Evolutionary conservation across 768 basidiomycete genomes (phyloP), one percentile per base, ranked within the genome.

Genomic region (Arthromyces matolae): DNA sequence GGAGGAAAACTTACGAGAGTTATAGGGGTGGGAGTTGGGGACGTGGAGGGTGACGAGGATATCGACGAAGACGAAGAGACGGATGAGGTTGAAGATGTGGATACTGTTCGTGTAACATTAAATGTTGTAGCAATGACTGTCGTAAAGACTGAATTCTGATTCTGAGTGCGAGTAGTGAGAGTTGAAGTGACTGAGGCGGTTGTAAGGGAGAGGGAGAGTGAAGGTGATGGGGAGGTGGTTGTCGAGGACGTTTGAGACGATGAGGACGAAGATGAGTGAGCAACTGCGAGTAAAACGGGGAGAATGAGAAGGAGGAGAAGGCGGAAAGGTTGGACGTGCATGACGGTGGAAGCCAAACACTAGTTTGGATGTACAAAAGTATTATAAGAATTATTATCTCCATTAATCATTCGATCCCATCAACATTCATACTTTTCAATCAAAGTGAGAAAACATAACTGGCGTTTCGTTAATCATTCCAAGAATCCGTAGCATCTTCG

Each of bases 91-190:
- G 31, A 71, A 40, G n/a, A 78, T 10, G 71, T 63, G 1, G 82
- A 71, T 47, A 78, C 55, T 6, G 81, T 81, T 45, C 73, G 64
- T 42, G 83, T 86, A 51, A 80, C 79, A 67, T 85, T 83, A 62
- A 78, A 73, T 45, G 76, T 63, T 34, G 77, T 78, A n/a, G 85
- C 78, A 40, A 87, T 54, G 25, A 78, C 71, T 23, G 80, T 78
- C 44, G 79, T 71, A 45, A 83, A 48, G 25, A 77, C 64, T 29
- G 78, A 68, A 50, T 70, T 67, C 55, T 74, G 76, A 47, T 65
- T 72, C 16, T 76, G 80, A 5, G 77, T 72, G 35, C 68, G 68
- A 45, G 70, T 68, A 52, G 77, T 62, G 35, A 71, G 69, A 27
- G 77, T 65, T 29, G 71, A 69, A 25, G 81, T 75, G 42, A 79